Conservation (phyloP, 148 eudicot genomes). For the Polygonum maritimum region DNA sequence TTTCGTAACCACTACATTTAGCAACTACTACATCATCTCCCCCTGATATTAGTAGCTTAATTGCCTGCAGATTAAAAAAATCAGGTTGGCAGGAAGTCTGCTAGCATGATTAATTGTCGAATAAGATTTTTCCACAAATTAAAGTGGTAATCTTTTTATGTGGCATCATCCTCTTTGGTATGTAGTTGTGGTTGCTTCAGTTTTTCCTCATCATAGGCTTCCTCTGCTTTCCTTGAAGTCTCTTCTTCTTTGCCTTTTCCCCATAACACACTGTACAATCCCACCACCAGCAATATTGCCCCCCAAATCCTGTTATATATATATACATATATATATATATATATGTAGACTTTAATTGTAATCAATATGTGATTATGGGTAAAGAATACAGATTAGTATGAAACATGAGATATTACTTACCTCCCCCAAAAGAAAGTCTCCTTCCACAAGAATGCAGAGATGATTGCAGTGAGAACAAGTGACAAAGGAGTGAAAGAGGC, state of each 20-base stretch:
- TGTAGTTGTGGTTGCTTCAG: not conserved
- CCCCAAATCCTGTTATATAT: constrained; percentile 15
- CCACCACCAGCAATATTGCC: constrained; percentile 22
- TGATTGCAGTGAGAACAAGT: constrained; percentile 19
- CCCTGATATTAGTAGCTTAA: too few species aligned
- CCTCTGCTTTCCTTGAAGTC: not conserved
- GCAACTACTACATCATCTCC: too few species aligned
- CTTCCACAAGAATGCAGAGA: constrained; percentile 20
- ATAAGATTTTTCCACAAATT: not conserved
- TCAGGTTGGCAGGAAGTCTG: not conserved
- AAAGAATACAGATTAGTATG: not conserved
- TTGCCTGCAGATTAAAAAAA: not conserved
- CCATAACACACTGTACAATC: constrained; percentile 32
- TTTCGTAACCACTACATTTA: too few species aligned
- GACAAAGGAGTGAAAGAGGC: constrained; percentile 23
- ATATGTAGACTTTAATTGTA: not conserved
- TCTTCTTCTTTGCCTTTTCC: constrained; percentile 27
- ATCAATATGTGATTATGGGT: too few species aligned
- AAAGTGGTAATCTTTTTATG: not conserved
- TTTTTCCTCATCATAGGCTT: not conserved
- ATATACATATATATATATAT: too few species aligned
- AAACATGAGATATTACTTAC: not conserved
- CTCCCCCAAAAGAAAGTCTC: constrained; percentile 25
- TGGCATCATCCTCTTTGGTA: not conserved
- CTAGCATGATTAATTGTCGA: not conserved